A percentile compares a stretch with the other conserved stretches of the same genome.
Conservation (phyloP, 73 alveolate genomes). For the Paramecium sexaurelia region DNA sequence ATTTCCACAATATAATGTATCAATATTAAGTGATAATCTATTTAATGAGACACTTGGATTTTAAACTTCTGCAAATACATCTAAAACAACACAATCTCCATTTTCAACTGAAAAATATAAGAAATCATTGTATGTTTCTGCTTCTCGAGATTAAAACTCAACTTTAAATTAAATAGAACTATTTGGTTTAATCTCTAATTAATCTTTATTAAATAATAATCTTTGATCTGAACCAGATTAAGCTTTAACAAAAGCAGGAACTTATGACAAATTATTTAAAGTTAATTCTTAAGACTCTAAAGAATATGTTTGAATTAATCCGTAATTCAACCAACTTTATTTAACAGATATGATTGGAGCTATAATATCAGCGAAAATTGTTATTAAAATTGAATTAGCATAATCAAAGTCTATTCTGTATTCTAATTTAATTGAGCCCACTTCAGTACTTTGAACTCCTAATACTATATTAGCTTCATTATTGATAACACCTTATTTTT, state of each 20-base stretch:
- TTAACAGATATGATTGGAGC: conserved; percentile 8
- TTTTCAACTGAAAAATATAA: conserved; percentile 17
- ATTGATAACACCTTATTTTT: background rate
- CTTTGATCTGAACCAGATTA: conserved; percentile 23
- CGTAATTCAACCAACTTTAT: conserved; percentile 45
- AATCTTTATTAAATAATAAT: conserved; percentile 10
- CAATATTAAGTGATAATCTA: conserved; percentile 70
- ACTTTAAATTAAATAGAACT: background rate
- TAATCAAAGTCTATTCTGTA: conserved; percentile 57
- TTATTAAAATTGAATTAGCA: conserved; percentile 37
- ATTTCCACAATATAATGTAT: conserved; percentile 78
- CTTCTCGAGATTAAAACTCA: conserved; percentile 30
- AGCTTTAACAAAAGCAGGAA: background rate
- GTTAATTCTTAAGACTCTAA: conserved; percentile 25
- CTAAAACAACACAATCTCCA: conserved; percentile 59
- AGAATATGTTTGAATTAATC: conserved; percentile 33
- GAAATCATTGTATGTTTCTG: conserved; percentile 50
- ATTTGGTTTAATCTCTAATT: conserved; percentile 5
- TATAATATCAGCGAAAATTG: background rate
- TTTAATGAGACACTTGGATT: conserved; percentile 75
- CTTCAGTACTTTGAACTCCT: background rate
- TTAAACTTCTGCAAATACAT: conserved; percentile 76
- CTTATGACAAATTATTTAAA: conserved; percentile 13
- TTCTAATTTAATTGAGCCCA: background rate
- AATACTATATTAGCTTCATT: background rate